Conservation (phyloP, 768 basidiomycete species). For the Termitomyces sp. region DNA sequence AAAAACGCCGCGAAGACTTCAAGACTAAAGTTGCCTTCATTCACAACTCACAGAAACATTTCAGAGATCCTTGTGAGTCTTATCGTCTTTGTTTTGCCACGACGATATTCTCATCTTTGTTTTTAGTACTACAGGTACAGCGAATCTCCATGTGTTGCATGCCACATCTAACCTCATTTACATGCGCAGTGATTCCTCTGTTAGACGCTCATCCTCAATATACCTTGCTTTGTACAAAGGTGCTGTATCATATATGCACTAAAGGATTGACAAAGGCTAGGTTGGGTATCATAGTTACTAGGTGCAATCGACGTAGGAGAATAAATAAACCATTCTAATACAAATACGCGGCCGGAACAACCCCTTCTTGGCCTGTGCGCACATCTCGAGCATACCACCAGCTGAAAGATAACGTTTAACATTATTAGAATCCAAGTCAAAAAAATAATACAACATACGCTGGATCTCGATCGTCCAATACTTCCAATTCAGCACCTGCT, state of each 20-base stretch:
- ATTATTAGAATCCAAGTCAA: neutral
- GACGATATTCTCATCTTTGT: neutral
- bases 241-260: conserved; percentile 1
- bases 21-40: conserved; percentile 77
- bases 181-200: neutral
- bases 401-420: conserved; percentile 32
- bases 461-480: conserved; percentile 75
- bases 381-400: conserved; percentile 94
- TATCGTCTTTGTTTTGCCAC: neutral
- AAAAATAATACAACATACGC: conserved; percentile 46
- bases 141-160: neutral
- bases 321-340: conserved; percentile 49
- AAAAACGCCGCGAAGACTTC: conserved; percentile 72
- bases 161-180: neutral
- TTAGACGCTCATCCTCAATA: neutral
- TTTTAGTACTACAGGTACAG: conserved; percentile 17
- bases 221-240: neutral
- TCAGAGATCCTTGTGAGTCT: conserved; percentile 64
- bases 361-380: conserved; percentile 76
- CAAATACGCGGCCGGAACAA: conserved; percentile 88
- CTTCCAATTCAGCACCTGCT: conserved; percentile 65
- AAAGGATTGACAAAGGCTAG: conserved; percentile 10
- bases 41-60: conserved; percentile 87
- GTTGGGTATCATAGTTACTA: conserved; percentile 15
- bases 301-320: conserved; percentile 29